Evolutionary conservation across 2,329 filamentous ascomycete species (phyloP).

Genomic region (Beauveria bassiana): DNA sequence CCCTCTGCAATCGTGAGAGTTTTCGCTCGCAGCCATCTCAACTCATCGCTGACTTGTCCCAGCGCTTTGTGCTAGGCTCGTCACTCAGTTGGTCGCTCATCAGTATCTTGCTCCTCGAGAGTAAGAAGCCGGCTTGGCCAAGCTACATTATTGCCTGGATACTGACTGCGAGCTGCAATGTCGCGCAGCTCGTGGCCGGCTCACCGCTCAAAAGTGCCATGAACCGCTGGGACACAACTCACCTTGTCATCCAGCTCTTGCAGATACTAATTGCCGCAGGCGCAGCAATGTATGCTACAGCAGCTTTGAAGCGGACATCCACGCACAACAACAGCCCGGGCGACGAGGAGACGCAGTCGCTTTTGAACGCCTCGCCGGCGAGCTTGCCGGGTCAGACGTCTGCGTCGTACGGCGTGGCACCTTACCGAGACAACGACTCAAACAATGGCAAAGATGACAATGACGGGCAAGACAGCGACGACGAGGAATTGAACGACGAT

Average conservation of each 20-base stretch:
- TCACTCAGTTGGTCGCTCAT: slow-evolving; percentile 1
- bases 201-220: not conserved
- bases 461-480: slow-evolving; percentile 4
- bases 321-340: not conserved
- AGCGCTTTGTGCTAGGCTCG: not conserved
- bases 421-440: not conserved
- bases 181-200: not conserved
- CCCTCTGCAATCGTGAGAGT: not conserved
- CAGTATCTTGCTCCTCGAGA: not conserved
- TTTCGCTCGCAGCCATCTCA: too few relatives aligned
- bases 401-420: not conserved
- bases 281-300: not conserved
- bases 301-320: not conserved
- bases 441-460: slow-evolving; percentile 2
- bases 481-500: slow-evolving; percentile 13
- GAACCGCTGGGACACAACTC: not conserved
- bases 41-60: not conserved
- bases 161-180: not conserved
- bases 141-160: not conserved
- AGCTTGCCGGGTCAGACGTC: not conserved
- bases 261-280: not conserved
- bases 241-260: not conserved
- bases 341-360: slow-evolving; percentile 1
- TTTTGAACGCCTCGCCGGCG: not conserved
- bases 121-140: not conserved